phyloP scores from a whole-genome alignment of 805 yeast species.

The Lachancea thermotolerans region DNA sequence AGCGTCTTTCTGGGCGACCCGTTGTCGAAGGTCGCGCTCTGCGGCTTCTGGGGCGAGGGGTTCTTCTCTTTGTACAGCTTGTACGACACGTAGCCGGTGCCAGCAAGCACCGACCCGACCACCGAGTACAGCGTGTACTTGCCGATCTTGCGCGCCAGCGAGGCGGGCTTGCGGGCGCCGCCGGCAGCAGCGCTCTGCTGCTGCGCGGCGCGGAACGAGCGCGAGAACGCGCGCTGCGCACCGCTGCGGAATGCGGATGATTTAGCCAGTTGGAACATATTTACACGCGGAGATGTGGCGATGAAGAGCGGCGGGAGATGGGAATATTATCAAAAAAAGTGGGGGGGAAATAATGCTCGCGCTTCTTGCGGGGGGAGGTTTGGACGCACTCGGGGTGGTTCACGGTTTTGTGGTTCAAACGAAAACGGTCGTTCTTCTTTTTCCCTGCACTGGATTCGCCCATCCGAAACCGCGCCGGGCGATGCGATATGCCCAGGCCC shows the following conservation, averaged over 20 bases:
- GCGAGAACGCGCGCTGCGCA: conserved; percentile 5
- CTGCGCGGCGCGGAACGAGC: conserved; percentile 1
- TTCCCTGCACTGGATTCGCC: no score
- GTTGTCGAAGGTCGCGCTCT: conserved; percentile 45
- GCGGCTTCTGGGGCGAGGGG: conserved; percentile 56
- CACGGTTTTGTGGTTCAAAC: no score
- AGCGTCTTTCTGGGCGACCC: conserved; percentile 38
- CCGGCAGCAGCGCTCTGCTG: neutral
- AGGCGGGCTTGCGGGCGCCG: neutral
- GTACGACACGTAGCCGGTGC: conserved; percentile 55
- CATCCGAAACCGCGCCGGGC: no score
- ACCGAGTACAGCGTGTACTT: conserved; percentile 36
- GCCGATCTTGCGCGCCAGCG: conserved; percentile 12
- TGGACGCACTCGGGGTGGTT: no score
- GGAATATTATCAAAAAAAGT: conserved; percentile 5
- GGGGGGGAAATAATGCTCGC: neutral
- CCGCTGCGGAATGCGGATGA: neutral
- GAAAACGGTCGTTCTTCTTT: no score
- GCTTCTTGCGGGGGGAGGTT: no score
- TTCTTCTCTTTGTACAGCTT: conserved; percentile 54
- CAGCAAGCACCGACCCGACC: conserved; percentile 43
- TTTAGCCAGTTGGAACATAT: conserved; percentile 4
- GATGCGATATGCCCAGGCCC: no score
- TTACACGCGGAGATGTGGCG: neutral
- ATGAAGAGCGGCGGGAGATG: neutral